Percentiles rank a stretch among this genome's conserved stretches.
phyloP scores from a whole-genome alignment of 305 asterid genomes.

The Stenogyne calaminthoides region DNA sequence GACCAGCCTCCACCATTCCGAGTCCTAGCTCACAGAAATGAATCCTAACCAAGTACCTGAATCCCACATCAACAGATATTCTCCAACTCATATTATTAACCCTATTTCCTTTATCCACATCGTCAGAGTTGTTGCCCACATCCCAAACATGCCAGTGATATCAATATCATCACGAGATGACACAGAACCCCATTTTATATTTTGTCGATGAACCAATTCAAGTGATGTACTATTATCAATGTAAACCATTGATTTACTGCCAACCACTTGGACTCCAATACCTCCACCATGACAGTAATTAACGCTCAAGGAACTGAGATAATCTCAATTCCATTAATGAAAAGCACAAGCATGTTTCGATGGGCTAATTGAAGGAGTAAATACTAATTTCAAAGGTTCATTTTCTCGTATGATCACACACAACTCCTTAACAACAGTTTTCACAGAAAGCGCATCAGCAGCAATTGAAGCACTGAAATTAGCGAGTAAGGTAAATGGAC shows the following conservation, averaged over 20 bases:
- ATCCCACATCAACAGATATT: conserved; percentile 51
- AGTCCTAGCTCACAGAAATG: conserved; percentile 41
- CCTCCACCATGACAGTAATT: conserved; percentile 40
- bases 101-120: not conserved
- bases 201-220: conserved; percentile 39
- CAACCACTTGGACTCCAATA: conserved; percentile 41
- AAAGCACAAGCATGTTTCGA: conserved; percentile 35
- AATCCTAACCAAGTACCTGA: conserved; percentile 52
- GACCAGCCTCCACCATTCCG: conserved; percentile 24
- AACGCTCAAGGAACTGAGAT: conserved; percentile 36
- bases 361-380: conserved; percentile 27
- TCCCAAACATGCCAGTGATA: conserved; percentile 35
- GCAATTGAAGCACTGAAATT: conserved; percentile 49
- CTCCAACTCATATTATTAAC: conserved; percentile 35
- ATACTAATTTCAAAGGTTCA: conserved; percentile 30
- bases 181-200: conserved; percentile 30
- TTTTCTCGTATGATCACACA: conserved; percentile 30
- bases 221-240: conserved; percentile 45
- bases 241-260: conserved; percentile 34
- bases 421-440: conserved; percentile 36
- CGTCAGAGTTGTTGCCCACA: conserved; percentile 29
- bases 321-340: conserved; percentile 53
- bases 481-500: conserved; percentile 41
- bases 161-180: conserved; percentile 23
- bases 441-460: conserved; percentile 40